phyloP scores from a whole-genome alignment of 225 moss, liverwort and hornwort species.

The Sphagnum contortum region DNA sequence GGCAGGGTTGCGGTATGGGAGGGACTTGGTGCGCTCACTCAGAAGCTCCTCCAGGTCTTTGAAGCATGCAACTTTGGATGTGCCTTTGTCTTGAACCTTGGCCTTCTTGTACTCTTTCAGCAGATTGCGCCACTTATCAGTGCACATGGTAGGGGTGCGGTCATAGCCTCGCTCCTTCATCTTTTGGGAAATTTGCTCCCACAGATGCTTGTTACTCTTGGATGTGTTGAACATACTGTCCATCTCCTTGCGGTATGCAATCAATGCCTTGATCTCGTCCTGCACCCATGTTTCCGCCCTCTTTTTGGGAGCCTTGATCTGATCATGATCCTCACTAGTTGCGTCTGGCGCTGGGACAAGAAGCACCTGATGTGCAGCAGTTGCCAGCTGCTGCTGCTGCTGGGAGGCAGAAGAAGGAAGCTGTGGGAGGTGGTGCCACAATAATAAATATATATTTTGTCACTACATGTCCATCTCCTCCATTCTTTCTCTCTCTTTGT shows the following conservation, averaged over 20 bases:
- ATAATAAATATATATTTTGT: conserved; percentile 5
- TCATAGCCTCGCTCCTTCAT: conserved; percentile 95
- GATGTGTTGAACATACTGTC: conserved; percentile 87
- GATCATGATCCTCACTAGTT: conserved; percentile 55
- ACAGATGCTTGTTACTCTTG: conserved; percentile 94
- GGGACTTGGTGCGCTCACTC: conserved; percentile 66
- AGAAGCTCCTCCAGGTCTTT: conserved; percentile 95
- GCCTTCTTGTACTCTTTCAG: conserved; percentile 98
- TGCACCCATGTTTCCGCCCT: conserved; percentile 97
- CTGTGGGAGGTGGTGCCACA: conserved; percentile 16
- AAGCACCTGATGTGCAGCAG: conserved; percentile 48
- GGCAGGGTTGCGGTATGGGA: conserved; percentile 41
- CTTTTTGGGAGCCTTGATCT: conserved; percentile 82
- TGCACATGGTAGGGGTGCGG: conserved; percentile 95
- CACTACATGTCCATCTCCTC: conserved; percentile 26
- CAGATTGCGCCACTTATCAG: conserved; percentile 96
- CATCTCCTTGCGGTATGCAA: conserved; percentile 91
- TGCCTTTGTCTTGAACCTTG: conserved; percentile 75
- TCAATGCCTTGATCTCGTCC: conserved; percentile 94
- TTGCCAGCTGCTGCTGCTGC: conserved; percentile 25
- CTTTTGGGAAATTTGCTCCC: conserved; percentile 93
- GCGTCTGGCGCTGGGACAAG: conserved; percentile 32
- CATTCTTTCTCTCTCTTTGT: background rate
- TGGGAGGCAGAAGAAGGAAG: conserved; percentile 5
- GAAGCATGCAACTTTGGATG: conserved; percentile 88